Evolutionary conservation across 176 grass and related monocot species (phyloP).

Genomic region (Metroxylon sagu): DNA sequence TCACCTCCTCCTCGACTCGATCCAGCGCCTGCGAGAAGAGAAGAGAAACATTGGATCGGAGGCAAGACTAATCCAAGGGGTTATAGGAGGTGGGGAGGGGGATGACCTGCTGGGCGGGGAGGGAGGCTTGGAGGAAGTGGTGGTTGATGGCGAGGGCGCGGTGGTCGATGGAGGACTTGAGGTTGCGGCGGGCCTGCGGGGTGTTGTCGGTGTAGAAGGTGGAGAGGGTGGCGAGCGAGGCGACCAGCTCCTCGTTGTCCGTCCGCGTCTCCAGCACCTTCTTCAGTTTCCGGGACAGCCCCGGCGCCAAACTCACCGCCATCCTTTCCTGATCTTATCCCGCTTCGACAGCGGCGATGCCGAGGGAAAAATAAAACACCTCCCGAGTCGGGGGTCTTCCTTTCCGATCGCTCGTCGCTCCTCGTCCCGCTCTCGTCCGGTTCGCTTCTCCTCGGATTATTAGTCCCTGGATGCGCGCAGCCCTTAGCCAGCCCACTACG

Average conservation of each 20-base stretch:
- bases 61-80: no score
- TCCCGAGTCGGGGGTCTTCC: no score
- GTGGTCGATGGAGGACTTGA: constrained; percentile 91
- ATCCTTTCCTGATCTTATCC: neutral
- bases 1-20: constrained; percentile 76
- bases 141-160: constrained; percentile 80
- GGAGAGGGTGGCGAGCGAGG: constrained; percentile 78
- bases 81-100: neutral
- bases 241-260: constrained; percentile 81
- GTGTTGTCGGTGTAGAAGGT: constrained; percentile 86
- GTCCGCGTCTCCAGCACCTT: constrained; percentile 97
- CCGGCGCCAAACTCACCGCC: constrained; percentile 55
- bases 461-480: no score
- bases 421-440: no score
- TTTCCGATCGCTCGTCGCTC: no score
- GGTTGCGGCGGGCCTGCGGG: constrained; percentile 84
- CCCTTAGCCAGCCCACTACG: no score
- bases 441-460: no score
- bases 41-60: neutral
- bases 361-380: no score
- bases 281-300: constrained; percentile 88
- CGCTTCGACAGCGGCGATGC: no score
- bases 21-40: constrained; percentile 57
- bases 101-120: constrained; percentile 59
- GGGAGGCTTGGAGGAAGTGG: constrained; percentile 84